phyloP scores from a whole-genome alignment of 306 rosid genomes.

The Vigna nakashimae region DNA sequence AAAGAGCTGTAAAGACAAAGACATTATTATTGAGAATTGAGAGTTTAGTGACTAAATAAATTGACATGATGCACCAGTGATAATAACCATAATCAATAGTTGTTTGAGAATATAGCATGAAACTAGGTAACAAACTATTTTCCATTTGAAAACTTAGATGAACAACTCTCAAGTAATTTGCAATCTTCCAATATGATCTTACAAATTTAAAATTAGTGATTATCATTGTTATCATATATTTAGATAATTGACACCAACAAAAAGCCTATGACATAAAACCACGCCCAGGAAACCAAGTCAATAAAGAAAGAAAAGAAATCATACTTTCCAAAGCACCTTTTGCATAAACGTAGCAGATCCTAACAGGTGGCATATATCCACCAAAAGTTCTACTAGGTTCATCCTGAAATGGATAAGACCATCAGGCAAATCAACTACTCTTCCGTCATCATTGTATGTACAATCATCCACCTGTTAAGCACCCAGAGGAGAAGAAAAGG shows the following conservation, averaged over 20 bases:
- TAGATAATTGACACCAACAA: slow-evolving; percentile 18
- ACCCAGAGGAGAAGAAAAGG: slow-evolving; percentile 29
- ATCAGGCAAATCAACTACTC: slow-evolving; percentile 84
- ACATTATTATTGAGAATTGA: slow-evolving; percentile 35
- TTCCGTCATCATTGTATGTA: slow-evolving; percentile 67
- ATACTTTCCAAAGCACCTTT: slow-evolving; percentile 64
- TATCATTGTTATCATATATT: background rate
- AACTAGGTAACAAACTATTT: slow-evolving; percentile 10
- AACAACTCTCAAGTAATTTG: background rate
- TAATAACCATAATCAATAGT: background rate
- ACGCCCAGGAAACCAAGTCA: slow-evolving; percentile 5
- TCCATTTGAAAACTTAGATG: slow-evolving; percentile 6
- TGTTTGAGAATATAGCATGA: slow-evolving; percentile 7
- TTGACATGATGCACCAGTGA: background rate
- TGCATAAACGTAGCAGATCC: slow-evolving; percentile 75
- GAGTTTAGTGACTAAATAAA: slow-evolving; percentile 9
- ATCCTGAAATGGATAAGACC: slow-evolving; percentile 84
- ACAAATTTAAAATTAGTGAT: slow-evolving; percentile 7
- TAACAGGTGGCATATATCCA: slow-evolving; percentile 90
- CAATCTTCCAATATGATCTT: too few relatives aligned
- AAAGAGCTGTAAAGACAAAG: slow-evolving; percentile 65
- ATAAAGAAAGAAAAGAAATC: slow-evolving; percentile 22
- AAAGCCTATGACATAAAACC: slow-evolving; percentile 40
- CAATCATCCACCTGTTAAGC: slow-evolving; percentile 80
- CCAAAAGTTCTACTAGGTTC: slow-evolving; percentile 91